Evolutionary conservation across 176 grass and related monocot species (phyloP).

Genomic region (Stipa capillata): DNA sequence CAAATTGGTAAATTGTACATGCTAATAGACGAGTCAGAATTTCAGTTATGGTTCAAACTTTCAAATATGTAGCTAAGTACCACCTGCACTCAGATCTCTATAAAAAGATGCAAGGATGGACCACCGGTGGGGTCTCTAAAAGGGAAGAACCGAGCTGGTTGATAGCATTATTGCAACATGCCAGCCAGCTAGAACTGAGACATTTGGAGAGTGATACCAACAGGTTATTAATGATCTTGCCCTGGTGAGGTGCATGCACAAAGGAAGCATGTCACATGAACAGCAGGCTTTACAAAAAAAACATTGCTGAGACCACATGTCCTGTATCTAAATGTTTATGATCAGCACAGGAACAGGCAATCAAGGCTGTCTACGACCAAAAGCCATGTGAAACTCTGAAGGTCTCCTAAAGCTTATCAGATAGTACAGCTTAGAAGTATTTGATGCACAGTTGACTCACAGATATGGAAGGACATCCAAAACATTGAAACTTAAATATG

Average conservation of each 20-base stretch:
- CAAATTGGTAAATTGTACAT: background rate
- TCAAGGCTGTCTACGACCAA: conserved; percentile 45
- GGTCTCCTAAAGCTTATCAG: conserved; percentile 2
- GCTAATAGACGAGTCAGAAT: background rate
- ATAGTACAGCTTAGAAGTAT: background rate
- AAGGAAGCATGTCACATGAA: conserved; percentile 44
- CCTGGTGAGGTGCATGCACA: conserved; percentile 17
- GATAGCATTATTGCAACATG: conserved; percentile 46
- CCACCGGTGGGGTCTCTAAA: conserved; percentile 16
- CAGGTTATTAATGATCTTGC: conserved; percentile 29
- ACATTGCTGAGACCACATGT: conserved; percentile 16
- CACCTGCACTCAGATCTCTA: background rate
- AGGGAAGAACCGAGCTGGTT: conserved; percentile 31
- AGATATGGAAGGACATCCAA: background rate
- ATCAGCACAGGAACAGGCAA: conserved; percentile 27
- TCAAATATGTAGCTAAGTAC: conserved; percentile 3
- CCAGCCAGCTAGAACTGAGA: conserved; percentile 25
- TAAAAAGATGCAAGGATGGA: conserved; percentile 2
- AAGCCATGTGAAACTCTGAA: conserved; percentile 37
- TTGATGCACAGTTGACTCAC: conserved; percentile 19
- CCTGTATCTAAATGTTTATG: conserved; percentile 35
- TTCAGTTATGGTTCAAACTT: background rate
- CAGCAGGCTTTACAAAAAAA: conserved; percentile 33
- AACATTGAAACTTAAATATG: background rate
- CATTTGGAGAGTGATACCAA: conserved; percentile 29